These are phyloP conservation scores for Fusarium sulawesiense DNA, from an alignment of 2,329 filamentous ascomycete species.

Conservation along the genomic window DNA sequence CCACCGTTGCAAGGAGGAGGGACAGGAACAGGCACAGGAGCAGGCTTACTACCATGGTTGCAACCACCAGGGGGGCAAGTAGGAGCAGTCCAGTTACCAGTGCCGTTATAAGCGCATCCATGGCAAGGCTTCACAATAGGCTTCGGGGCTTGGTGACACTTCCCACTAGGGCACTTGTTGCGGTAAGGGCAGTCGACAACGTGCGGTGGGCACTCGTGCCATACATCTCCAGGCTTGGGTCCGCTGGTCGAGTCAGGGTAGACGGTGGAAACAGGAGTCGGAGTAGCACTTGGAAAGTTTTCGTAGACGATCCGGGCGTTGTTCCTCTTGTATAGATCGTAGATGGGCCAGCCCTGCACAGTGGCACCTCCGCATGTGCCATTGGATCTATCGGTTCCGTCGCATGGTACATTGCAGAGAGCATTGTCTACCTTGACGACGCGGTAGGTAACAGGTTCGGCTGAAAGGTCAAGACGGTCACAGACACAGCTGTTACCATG, in stretches of 20 bases:
- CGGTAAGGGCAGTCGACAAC: slow-evolving; percentile 35
- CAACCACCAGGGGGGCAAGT: slow-evolving; percentile 33
- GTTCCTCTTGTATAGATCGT: slow-evolving; percentile 38
- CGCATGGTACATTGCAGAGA: slow-evolving; percentile 33
- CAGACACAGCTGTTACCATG: slow-evolving; percentile 30
- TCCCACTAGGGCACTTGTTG: slow-evolving; percentile 30
- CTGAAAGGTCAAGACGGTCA: slow-evolving; percentile 35
- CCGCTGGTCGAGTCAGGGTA: slow-evolving; percentile 4
- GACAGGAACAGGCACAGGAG: slow-evolving; percentile 1
- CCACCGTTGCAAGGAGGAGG: background rate
- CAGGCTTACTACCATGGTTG: slow-evolving; percentile 23
- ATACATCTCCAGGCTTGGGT: slow-evolving; percentile 32
- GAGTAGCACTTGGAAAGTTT: slow-evolving; percentile 7
- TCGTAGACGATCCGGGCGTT: slow-evolving; percentile 29
- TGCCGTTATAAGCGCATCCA: slow-evolving; percentile 23
- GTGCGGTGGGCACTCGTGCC: slow-evolving; percentile 33
- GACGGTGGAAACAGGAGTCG: slow-evolving; percentile 17
- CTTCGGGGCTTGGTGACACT: slow-evolving; percentile 7
- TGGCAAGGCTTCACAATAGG: slow-evolving; percentile 31
- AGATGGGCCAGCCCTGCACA: slow-evolving; percentile 31
- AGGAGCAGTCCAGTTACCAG: slow-evolving; percentile 36
- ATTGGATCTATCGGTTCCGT: slow-evolving; percentile 28
- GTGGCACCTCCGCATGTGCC: slow-evolving; percentile 34
- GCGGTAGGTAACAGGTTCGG: slow-evolving; percentile 22
- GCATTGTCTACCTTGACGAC: slow-evolving; percentile 31